Conservation (phyloP, 2,329 filamentous ascomycete genomes). For the Shiraia bambusicola region DNA sequence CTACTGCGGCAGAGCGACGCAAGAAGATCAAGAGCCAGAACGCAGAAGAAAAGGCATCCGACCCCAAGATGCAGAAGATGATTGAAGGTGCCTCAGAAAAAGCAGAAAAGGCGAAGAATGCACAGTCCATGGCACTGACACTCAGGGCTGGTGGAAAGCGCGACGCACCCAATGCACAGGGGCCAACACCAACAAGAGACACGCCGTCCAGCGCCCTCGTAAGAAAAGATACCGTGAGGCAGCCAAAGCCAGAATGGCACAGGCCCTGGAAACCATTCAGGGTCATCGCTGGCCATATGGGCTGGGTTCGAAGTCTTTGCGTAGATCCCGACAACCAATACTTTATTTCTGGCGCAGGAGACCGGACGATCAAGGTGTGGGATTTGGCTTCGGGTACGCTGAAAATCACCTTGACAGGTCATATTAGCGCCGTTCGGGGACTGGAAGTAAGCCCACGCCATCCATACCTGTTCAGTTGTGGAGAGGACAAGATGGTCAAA, state of each 20-base stretch:
- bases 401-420: conserved; percentile 34
- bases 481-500: conserved; percentile 99
- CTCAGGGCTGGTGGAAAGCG: conserved; percentile 52
- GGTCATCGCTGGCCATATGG: conserved; percentile 93
- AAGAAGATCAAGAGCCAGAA: conserved; percentile 61
- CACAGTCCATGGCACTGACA: conserved; percentile 60
- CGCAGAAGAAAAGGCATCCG: conserved; percentile 51
- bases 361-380: conserved; percentile 94
- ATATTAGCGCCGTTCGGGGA: conserved; percentile 52
- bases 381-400: conserved; percentile 76
- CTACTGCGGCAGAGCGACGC: conserved; percentile 60
- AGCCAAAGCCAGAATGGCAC: conserved; percentile 89
- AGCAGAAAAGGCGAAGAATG: conserved; percentile 46
- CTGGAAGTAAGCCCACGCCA: conserved; percentile 90
- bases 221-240: conserved; percentile 63
- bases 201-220: conserved; percentile 60
- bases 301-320: conserved; percentile 74
- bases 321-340: conserved; percentile 96
- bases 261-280: conserved; percentile 97
- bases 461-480: conserved; percentile 96
- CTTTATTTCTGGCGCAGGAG: conserved; percentile 94
- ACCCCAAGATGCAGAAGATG: conserved; percentile 64
- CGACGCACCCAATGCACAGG: conserved; percentile 57
- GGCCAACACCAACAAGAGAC: conserved; percentile 54
- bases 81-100: conserved; percentile 63